A percentile compares a stretch with the other conserved stretches of the same genome.
Evolutionary conservation across 805 yeast species (phyloP).

Genomic region (Ogataea nitratoaversa): DNA sequence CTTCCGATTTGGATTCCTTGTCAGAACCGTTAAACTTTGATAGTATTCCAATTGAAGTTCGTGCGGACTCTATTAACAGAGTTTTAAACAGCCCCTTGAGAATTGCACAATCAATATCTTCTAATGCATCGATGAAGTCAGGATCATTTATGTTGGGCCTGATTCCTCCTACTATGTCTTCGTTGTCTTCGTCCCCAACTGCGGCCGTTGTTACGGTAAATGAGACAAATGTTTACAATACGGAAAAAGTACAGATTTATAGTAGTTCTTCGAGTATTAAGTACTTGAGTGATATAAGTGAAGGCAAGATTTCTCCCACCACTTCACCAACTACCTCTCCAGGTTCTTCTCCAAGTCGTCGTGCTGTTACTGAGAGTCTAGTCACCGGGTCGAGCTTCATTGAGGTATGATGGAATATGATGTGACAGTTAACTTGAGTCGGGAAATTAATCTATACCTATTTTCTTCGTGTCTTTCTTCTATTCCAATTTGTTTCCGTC

Average conservation of each 20-base stretch:
- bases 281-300: constrained; percentile 19
- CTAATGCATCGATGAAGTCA: constrained; percentile 17
- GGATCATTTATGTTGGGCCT: constrained; percentile 14
- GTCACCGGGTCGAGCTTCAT: not conserved
- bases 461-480: no score
- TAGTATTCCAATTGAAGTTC: constrained; percentile 11
- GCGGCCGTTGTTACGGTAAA: constrained; percentile 13
- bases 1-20: constrained; percentile 14
- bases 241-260: constrained; percentile 11
- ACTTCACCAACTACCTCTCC: constrained; percentile 1
- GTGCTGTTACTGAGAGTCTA: not conserved
- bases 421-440: no score
- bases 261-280: constrained; percentile 15
- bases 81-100: constrained; percentile 17
- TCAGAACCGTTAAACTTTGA: constrained; percentile 7
- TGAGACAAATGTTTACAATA: constrained; percentile 18
- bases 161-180: constrained; percentile 13
- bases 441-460: no score
- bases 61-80: constrained; percentile 16
- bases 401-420: not conserved
- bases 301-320: constrained; percentile 13
- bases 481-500: no score
- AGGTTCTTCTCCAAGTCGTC: constrained; percentile 2
- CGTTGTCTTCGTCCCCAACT: constrained; percentile 12
- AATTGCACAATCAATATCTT: constrained; percentile 18